Evolutionary conservation across 2,329 filamentous ascomycete species (phyloP), one percentile per base, ranked within the genome.

Genomic region (Ophiocordyceps robertsii): DNA sequence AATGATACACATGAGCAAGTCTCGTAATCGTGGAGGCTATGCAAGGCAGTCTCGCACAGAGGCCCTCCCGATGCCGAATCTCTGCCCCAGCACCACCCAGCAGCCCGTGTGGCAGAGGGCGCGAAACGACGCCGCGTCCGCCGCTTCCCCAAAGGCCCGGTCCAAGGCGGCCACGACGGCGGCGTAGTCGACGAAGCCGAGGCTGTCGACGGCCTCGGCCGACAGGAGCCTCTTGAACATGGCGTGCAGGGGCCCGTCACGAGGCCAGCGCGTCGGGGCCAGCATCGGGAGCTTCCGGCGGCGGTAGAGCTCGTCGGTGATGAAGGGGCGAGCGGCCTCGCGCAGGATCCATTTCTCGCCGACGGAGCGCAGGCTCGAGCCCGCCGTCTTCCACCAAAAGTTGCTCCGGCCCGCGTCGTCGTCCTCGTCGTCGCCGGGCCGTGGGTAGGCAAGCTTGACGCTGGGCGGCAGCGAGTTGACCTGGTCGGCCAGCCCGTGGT

Each of bases 271-370:
- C 0, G 57, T 56, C 0, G 70, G 71, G 1, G 67, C 70, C 14
- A 62, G 50, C 47, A 67, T 74, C 0, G 68, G 62, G 16, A 69
- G 62, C 51, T 75, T 75, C 46, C 56, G 66, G 8, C 67, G 56
- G 38, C 24, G 53, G 51, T 73, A 74, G 6, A 74, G 52, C 53
- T 75, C 72, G 13, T 67, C 56, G 0, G 70, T 70, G 43, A 75
- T 63, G 47, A 66, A 75, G 3, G 70, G 68, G 44, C 61, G 63
- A 17, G 57, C 60, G 0, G 69, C 71, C 48, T 75, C 66, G 5
- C 67, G 64, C 1, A 75, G 60, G 27, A 74, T 64, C 60, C 66
- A 69, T 46, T 75, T 73, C 54, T 73, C 69, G 1, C 51, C 52
- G 33, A 68, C 56, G 1, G 49, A 46, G 11, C 50, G 49, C 14